phyloP scores from a whole-genome alignment of 1,284 basidiomycete species.

The Sporisorium scitamineum region DNA sequence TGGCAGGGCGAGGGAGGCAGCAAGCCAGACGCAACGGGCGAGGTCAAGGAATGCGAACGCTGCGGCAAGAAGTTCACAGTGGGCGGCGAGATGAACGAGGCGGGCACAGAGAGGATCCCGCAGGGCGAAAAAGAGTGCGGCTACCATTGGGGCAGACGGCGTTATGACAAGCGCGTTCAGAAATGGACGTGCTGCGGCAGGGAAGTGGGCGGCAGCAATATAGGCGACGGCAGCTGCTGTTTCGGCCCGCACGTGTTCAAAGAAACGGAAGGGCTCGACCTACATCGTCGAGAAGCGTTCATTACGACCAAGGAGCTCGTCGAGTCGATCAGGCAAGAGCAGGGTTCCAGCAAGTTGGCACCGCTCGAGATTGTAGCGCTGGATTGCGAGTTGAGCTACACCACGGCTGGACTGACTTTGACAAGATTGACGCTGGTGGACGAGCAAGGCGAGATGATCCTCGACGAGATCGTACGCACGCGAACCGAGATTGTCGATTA shows the following conservation, averaged over 20 bases:
- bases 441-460: conserved; percentile 55
- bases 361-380: conserved; percentile 60
- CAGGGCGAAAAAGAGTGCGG: conserved; percentile 54
- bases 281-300: conserved; percentile 61
- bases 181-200: conserved; percentile 64
- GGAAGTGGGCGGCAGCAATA: conserved; percentile 46
- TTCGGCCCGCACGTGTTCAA: conserved; percentile 67
- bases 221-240: conserved; percentile 57
- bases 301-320: conserved; percentile 43
- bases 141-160: conserved; percentile 61
- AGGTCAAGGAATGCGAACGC: conserved; percentile 56
- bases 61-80: conserved; percentile 59
- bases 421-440: conserved; percentile 65
- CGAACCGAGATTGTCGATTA: conserved; percentile 58
- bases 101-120: conserved; percentile 24
- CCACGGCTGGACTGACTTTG: conserved; percentile 62
- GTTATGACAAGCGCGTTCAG: conserved; percentile 49
- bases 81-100: conserved; percentile 41
- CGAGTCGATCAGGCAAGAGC: conserved; percentile 13
- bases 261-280: conserved; percentile 47
- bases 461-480: conserved; percentile 59
- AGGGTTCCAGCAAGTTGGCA: background rate
- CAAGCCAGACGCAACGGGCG: conserved; percentile 48
- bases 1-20: conserved; percentile 48
- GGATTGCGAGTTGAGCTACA: conserved; percentile 66